Evolutionary conservation across 805 yeast species (phyloP).

Genomic region (Starmerella stigmatis): DNA sequence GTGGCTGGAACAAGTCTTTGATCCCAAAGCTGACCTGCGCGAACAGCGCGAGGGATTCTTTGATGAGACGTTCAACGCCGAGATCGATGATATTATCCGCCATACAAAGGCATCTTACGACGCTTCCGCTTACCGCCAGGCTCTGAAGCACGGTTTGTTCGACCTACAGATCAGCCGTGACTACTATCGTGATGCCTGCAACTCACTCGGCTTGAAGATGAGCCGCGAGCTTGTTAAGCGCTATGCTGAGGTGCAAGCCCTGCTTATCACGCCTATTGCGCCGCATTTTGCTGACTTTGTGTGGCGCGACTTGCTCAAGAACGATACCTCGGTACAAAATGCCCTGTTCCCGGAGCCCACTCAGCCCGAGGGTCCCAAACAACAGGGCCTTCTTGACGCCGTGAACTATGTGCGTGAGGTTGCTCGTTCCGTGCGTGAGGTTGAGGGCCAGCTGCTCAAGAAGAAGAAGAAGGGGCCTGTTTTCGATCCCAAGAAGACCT

Average conservation of each 20-base stretch:
- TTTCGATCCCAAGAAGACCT: slow-evolving; percentile 64
- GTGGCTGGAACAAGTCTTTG: slow-evolving; percentile 78
- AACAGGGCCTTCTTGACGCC: slow-evolving; percentile 51
- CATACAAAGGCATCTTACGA: slow-evolving; percentile 62
- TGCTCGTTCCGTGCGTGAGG: slow-evolving; percentile 79
- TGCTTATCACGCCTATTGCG: slow-evolving; percentile 81
- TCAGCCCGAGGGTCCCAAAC: slow-evolving; percentile 34
- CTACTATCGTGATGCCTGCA: slow-evolving; percentile 76
- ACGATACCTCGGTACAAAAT: slow-evolving; percentile 55
- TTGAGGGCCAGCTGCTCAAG: slow-evolving; percentile 76
- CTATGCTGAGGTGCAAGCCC: slow-evolving; percentile 77
- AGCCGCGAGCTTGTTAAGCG: slow-evolving; percentile 69
- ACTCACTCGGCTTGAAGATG: slow-evolving; percentile 44
- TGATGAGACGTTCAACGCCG: slow-evolving; percentile 85
- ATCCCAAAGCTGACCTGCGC: slow-evolving; percentile 42
- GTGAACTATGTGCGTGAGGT: slow-evolving; percentile 69
- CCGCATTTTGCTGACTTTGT: slow-evolving; percentile 92
- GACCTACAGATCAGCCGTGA: slow-evolving; percentile 94
- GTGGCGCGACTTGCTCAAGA: slow-evolving; percentile 69
- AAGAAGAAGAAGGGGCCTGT: slow-evolving; percentile 67
- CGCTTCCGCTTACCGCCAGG: slow-evolving; percentile 71
- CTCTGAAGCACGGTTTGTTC: slow-evolving; percentile 80
- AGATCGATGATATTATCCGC: slow-evolving; percentile 73
- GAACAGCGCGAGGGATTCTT: slow-evolving; percentile 46
- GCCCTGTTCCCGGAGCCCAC: slow-evolving; percentile 73